Percentiles rank a stretch among this genome's conserved stretches.
Evolutionary conservation across 805 yeast species (phyloP).

Genomic region (Candida maesae): DNA sequence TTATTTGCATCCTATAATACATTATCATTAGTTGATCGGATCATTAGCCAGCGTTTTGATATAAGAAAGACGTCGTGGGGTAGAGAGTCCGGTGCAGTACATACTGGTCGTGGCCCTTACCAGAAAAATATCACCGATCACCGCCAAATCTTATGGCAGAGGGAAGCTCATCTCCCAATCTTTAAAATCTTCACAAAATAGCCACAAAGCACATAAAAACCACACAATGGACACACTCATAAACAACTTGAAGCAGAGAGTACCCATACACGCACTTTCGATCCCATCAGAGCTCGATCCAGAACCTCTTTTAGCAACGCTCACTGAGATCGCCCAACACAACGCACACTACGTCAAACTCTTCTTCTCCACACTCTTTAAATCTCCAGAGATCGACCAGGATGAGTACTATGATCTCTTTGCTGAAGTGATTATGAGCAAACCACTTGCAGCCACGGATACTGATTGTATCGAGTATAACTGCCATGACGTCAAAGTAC

Average conservation of each 20-base stretch:
- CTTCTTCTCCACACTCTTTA: conserved; percentile 41
- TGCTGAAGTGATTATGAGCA: conserved; percentile 25
- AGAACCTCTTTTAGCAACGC: conserved; percentile 16
- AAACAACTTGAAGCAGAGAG: conserved; percentile 21
- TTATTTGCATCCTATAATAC: no score
- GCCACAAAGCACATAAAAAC: no score
- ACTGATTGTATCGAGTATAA: conserved; percentile 32
- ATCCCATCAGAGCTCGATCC: conserved; percentile 17
- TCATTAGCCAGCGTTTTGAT: no score
- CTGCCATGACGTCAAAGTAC: conserved; percentile 23
- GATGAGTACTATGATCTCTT: conserved; percentile 36
- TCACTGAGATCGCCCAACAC: conserved; percentile 20
- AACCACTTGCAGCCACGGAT: conserved; percentile 25
- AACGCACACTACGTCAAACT: conserved; percentile 51
- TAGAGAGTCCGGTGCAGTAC: no score
- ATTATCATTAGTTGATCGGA: no score
- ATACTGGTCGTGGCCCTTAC: not conserved
- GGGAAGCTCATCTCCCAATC: not conserved
- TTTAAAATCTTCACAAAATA: not conserved
- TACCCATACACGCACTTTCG: conserved; percentile 14
- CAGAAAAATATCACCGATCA: not conserved
- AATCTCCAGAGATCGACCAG: conserved; percentile 32
- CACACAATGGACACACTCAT: conserved; percentile 20
- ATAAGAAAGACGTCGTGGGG: no score
- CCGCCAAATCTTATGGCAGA: not conserved